Percentiles rank a stretch among this genome's conserved stretches.
These are phyloP conservation scores for Microsporum ferrugineum DNA, from an alignment of 2,329 filamentous ascomycete species.

Conservation along the genomic window DNA sequence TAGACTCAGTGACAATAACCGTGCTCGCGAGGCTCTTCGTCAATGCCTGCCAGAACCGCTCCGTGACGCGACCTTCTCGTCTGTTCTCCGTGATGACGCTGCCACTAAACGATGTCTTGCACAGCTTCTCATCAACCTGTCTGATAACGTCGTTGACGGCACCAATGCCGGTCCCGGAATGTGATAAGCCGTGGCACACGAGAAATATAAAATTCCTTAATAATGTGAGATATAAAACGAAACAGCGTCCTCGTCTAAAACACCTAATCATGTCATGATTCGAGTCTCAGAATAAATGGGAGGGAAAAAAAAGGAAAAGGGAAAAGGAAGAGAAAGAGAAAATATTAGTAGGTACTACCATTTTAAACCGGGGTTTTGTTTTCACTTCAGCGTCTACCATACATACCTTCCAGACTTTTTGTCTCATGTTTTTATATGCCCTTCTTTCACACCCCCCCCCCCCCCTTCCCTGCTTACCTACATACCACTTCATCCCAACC, in stretches of 20 bases:
- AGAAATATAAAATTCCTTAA: not conserved
- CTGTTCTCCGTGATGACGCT: constrained; percentile 89
- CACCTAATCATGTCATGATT: not conserved
- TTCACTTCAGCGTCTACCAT: not conserved
- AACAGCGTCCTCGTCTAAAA: not conserved
- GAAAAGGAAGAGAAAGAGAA: not conserved
- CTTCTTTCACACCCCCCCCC: not conserved
- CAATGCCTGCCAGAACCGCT: constrained; percentile 97
- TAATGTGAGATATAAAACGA: constrained; percentile 14
- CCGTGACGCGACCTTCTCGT: constrained; percentile 94
- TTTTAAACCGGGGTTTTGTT: not conserved
- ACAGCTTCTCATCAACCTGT: constrained; percentile 93
- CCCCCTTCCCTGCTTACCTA: not conserved
- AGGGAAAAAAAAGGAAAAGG: constrained; percentile 15
- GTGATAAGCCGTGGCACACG: constrained; percentile 19
- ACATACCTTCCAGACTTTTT: not conserved
- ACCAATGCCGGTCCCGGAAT: constrained; percentile 28
- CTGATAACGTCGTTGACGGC: constrained; percentile 64
- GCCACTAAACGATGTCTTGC: constrained; percentile 94
- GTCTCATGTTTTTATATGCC: not conserved
- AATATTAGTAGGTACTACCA: not conserved
- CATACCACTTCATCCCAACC: not conserved
- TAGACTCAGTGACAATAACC: constrained; percentile 89
- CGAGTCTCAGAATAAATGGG: constrained; percentile 6
- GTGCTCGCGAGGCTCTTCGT: constrained; percentile 83